A percentile compares a stretch with the other conserved stretches of the same genome.
Evolutionary conservation across 352 stramenopile genomes (phyloP).

Genomic region (Globisporangium parvum): DNA sequence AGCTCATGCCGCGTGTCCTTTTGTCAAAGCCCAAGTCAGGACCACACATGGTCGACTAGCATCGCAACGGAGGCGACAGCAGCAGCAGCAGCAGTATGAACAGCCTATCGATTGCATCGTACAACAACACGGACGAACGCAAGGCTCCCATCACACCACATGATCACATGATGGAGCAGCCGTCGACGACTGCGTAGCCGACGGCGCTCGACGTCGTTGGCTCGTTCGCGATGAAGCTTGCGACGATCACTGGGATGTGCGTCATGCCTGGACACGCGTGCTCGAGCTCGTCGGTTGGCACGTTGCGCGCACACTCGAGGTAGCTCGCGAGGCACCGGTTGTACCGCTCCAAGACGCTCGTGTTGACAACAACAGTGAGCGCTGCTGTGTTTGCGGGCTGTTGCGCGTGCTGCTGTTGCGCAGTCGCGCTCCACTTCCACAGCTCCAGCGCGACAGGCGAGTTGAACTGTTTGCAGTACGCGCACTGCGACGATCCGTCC

Average conservation of each 20-base stretch:
- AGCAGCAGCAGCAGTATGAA: no score
- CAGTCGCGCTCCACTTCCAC: background rate
- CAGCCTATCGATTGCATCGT: no score
- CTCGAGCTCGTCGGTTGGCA: background rate
- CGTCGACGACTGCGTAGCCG: background rate
- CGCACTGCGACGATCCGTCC: background rate
- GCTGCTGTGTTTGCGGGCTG: background rate
- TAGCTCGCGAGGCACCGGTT: slow-evolving; percentile 4
- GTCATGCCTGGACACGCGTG: background rate
- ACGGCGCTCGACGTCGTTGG: background rate
- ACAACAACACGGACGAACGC: no score
- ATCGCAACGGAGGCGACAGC: no score
- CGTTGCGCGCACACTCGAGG: slow-evolving; percentile 1
- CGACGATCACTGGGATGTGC: slow-evolving; percentile 6
- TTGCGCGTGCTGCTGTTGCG: background rate
- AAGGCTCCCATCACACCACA: background rate
- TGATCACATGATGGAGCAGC: background rate
- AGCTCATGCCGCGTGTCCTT: no score
- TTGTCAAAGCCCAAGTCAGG: no score
- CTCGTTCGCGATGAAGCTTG: slow-evolving; percentile 5
- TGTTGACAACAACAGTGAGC: background rate
- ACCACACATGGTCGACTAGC: no score
- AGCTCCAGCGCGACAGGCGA: slow-evolving; percentile 3
- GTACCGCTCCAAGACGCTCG: background rate
- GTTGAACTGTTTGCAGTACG: slow-evolving; percentile 6